Conservation (phyloP, 2,329 filamentous ascomycete species). For the Aspergillus fijiensis region DNA sequence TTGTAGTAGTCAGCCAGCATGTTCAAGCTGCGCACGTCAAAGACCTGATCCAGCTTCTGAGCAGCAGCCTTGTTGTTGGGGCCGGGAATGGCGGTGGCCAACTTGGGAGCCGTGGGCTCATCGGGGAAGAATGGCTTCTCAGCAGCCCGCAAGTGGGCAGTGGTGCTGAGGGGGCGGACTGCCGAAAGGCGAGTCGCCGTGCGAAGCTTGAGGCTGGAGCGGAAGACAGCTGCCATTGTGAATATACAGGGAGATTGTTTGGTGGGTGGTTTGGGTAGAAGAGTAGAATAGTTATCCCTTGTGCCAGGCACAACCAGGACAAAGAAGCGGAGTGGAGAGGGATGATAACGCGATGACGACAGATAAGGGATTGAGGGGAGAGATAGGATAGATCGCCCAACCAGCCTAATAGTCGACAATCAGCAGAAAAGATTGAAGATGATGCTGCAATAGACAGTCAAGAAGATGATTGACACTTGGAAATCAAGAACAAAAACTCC, state of each 20-base stretch:
- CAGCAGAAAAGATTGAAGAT: not conserved
- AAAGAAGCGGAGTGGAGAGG: not conserved
- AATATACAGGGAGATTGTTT: slow-evolving; percentile 2
- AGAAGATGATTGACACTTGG: not conserved
- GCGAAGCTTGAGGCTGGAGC: slow-evolving; percentile 37
- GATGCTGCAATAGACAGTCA: not conserved
- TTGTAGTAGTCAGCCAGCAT: slow-evolving; percentile 75
- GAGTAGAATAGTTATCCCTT: not conserved
- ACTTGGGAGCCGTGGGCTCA: slow-evolving; percentile 56
- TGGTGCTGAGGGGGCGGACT: slow-evolving; percentile 38
- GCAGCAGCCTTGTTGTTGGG: slow-evolving; percentile 70
- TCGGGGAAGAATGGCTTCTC: slow-evolving; percentile 57
- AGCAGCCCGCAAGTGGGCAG: slow-evolving; percentile 34
- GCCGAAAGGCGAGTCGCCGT: slow-evolving; percentile 34
- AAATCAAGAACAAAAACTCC: not conserved
- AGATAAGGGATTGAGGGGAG: not conserved
- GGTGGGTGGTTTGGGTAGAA: not conserved
- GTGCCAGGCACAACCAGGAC: not conserved
- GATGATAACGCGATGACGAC: slow-evolving; percentile 4
- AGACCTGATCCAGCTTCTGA: slow-evolving; percentile 71
- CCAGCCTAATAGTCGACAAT: not conserved
- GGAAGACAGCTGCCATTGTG: slow-evolving; percentile 40
- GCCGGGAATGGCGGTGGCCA: slow-evolving; percentile 67
- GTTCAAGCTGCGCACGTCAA: slow-evolving; percentile 83
- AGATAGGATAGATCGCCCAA: not conserved